These are phyloP conservation scores for Apiotrichum akiyoshidainum DNA, from an alignment of 1,284 basidiomycete genomes.

Conservation along the genomic window DNA sequence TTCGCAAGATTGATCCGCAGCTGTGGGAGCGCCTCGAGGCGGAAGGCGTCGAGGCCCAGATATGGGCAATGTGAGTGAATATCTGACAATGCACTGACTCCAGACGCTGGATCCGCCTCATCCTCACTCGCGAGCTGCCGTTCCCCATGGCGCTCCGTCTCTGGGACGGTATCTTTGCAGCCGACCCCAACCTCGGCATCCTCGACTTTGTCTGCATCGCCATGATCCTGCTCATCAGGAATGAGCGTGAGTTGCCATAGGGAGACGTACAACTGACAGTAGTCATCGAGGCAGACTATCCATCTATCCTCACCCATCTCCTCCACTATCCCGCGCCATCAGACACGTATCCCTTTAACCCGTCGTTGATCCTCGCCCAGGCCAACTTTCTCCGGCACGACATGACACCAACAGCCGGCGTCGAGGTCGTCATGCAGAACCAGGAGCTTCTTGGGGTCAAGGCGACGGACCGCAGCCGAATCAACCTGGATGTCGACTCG, in stretches of 20 bases:
- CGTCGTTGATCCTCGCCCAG: constrained; percentile 71
- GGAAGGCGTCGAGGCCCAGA: constrained; percentile 83
- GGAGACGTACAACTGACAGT: constrained; percentile 9
- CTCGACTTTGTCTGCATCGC: constrained; percentile 81
- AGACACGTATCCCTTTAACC: constrained; percentile 47
- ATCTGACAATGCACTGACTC: not conserved
- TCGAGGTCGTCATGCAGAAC: constrained; percentile 74
- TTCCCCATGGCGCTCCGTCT: constrained; percentile 66
- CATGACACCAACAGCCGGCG: constrained; percentile 67
- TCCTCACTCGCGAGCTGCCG: constrained; percentile 85
- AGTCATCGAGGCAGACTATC: constrained; percentile 85
- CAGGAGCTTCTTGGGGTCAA: constrained; percentile 68
- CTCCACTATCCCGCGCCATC: constrained; percentile 69
- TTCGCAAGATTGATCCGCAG: constrained; percentile 76
- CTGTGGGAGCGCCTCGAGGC: constrained; percentile 70
- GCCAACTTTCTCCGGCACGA: constrained; percentile 73
- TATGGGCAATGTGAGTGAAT: constrained; percentile 80
- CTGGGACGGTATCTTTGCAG: constrained; percentile 89
- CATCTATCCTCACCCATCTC: constrained; percentile 71
- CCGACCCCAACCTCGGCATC: constrained; percentile 65
- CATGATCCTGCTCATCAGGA: constrained; percentile 87
- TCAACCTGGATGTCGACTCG: not conserved
- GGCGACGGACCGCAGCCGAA: constrained; percentile 23
- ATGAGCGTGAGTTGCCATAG: constrained; percentile 60
- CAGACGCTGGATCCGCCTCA: constrained; percentile 83